Conservation (phyloP, 352 stramenopile species). For the Plasmopara viticola region DNA sequence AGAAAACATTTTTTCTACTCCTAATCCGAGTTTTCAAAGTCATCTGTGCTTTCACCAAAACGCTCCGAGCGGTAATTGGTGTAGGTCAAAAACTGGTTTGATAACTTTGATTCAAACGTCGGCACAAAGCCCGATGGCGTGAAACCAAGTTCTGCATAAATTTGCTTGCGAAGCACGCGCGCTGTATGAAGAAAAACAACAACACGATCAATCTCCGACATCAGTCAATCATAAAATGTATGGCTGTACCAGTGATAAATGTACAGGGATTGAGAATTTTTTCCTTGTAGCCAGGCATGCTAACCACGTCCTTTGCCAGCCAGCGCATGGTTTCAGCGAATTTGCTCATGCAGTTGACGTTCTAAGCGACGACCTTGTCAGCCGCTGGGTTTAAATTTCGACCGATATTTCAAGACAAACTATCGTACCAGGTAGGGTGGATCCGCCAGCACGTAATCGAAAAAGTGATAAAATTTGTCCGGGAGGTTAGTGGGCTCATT, state of each 20-base stretch:
- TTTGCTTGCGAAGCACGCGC: conserved; percentile 43
- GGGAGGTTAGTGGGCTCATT: conserved; percentile 43
- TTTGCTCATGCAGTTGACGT: conserved; percentile 51
- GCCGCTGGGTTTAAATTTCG: background rate
- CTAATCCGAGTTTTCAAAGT: conserved; percentile 31
- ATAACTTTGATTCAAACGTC: conserved; percentile 57
- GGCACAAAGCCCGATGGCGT: conserved; percentile 36
- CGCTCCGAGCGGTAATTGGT: conserved; percentile 50
- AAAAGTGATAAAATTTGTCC: conserved; percentile 47
- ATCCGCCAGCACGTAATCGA: conserved; percentile 52
- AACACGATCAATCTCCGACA: background rate
- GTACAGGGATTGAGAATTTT: conserved; percentile 41
- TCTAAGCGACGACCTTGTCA: conserved; percentile 17
- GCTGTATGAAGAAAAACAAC: conserved; percentile 20
- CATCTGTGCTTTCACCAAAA: conserved; percentile 37
- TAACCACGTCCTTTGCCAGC: conserved; percentile 35
- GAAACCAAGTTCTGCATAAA: conserved; percentile 49
- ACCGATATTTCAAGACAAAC: background rate
- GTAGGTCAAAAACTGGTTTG: conserved; percentile 55
- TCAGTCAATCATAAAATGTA: background rate
- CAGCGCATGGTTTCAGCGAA: conserved; percentile 53
- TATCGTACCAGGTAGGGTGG: conserved; percentile 43
- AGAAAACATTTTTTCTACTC: conserved; percentile 5
- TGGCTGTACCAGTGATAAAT: conserved; percentile 43
- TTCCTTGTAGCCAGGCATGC: conserved; percentile 23